phyloP scores from a whole-genome alignment of 1,139 yeast species.

The Blastobotrys arbuscula region DNA sequence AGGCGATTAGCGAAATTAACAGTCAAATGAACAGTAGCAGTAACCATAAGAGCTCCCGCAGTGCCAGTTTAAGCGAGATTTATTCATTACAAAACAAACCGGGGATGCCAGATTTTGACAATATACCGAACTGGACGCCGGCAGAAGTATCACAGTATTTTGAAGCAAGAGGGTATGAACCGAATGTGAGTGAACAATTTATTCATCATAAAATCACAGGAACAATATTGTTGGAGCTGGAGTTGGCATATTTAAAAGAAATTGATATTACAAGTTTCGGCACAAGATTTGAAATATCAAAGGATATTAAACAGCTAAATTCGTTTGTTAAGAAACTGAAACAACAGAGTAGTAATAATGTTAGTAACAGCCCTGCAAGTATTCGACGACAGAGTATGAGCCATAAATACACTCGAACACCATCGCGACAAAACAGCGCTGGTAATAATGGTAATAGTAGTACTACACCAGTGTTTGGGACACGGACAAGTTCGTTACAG shows the following conservation, averaged over 20 bases:
- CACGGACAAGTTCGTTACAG: constrained; percentile 6
- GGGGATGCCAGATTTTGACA: constrained; percentile 13
- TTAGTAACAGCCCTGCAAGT: constrained; percentile 5
- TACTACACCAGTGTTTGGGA: neutral
- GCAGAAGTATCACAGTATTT: constrained; percentile 78
- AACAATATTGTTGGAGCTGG: constrained; percentile 74
- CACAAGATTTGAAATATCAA: constrained; percentile 84
- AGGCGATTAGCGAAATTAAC: constrained; percentile 66
- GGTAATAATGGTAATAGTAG: no score
- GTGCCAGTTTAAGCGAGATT: constrained; percentile 1
- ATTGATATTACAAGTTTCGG: constrained; percentile 91
- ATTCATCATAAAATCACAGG: constrained; percentile 88
- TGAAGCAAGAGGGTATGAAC: constrained; percentile 65
- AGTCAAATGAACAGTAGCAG: constrained; percentile 1
- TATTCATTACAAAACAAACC: constrained; percentile 9
- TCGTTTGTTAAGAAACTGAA: constrained; percentile 16
- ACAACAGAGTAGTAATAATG: neutral
- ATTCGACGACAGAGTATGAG: constrained; percentile 11
- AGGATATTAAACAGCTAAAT: constrained; percentile 71
- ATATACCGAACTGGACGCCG: constrained; percentile 64
- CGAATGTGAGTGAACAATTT: constrained; percentile 68
- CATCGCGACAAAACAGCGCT: neutral
- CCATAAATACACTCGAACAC: constrained; percentile 7
- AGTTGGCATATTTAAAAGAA: constrained; percentile 80
- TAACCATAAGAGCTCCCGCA: neutral